Evolutionary conservation across 148 eudicot species (phyloP).

Genomic region (Fagopyrum homotropicum): DNA sequence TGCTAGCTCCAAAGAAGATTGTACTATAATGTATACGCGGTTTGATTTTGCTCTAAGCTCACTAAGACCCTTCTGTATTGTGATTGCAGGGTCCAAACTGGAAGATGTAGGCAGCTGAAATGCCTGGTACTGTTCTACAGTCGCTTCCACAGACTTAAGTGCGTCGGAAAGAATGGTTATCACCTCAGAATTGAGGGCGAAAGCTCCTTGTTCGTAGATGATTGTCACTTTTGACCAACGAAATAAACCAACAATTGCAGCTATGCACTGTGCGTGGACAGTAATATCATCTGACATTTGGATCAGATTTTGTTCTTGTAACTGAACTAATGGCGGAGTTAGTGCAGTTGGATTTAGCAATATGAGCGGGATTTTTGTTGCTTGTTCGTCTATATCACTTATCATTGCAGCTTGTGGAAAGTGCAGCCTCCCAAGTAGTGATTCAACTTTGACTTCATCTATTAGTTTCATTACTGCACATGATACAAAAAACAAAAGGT

Average conservation of each 20-base stretch:
- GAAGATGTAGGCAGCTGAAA: slow-evolving; percentile 18
- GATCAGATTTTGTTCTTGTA: slow-evolving; percentile 16
- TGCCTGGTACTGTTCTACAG: slow-evolving; percentile 15
- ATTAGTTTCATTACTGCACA: slow-evolving; percentile 7
- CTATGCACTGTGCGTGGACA: slow-evolving; percentile 30
- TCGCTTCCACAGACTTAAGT: slow-evolving; percentile 21
- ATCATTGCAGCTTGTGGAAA: slow-evolving; percentile 6
- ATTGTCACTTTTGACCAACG: slow-evolving; percentile 35
- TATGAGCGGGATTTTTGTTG: slow-evolving; percentile 20
- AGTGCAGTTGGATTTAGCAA: slow-evolving; percentile 23
- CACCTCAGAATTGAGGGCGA: slow-evolving; percentile 15
- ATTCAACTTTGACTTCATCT: not conserved
- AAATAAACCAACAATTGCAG: slow-evolving; percentile 33
- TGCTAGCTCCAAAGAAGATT: slow-evolving; percentile 21
- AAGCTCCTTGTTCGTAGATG: slow-evolving; percentile 24
- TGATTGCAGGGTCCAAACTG: not conserved
- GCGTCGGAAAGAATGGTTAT: slow-evolving; percentile 29
- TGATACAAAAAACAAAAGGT: not conserved
- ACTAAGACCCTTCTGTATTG: not conserved
- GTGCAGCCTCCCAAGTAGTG: slow-evolving; percentile 3
- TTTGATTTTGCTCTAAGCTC: slow-evolving; percentile 11
- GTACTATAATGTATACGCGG: slow-evolving; percentile 22
- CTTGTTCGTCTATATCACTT: not conserved
- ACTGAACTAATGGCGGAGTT: slow-evolving; percentile 6
- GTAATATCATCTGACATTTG: slow-evolving; percentile 25